Conservation (phyloP, 2,329 filamentous ascomycete genomes). For the Alternaria ethzedia region DNA sequence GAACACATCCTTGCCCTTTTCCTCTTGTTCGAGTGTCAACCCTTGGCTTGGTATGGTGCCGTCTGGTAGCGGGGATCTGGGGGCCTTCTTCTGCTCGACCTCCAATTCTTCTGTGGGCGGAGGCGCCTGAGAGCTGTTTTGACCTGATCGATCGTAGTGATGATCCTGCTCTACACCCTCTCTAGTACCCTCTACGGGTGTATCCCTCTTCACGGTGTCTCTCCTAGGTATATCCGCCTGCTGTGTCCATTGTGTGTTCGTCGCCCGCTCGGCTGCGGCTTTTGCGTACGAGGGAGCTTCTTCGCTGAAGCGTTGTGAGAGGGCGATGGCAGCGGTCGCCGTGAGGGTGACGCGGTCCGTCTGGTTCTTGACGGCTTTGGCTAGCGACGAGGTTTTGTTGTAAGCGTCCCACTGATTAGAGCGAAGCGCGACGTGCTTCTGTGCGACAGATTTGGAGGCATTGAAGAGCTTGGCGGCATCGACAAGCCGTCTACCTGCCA, state of each 20-base stretch:
- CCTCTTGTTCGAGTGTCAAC: slow-evolving; percentile 34
- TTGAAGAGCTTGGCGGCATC: slow-evolving; percentile 60
- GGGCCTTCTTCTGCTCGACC: slow-evolving; percentile 56
- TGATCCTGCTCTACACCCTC: slow-evolving; percentile 59
- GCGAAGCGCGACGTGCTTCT: slow-evolving; percentile 65
- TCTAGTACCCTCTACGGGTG: slow-evolving; percentile 22
- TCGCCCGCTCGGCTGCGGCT: slow-evolving; percentile 27
- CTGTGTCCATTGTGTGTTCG: slow-evolving; percentile 22
- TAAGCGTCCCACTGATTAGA: slow-evolving; percentile 68
- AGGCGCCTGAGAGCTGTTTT: slow-evolving; percentile 50
- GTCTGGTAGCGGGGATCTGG: slow-evolving; percentile 55
- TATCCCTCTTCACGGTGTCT: slow-evolving; percentile 36
- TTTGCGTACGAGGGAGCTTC: slow-evolving; percentile 45
- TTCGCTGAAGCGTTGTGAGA: slow-evolving; percentile 65
- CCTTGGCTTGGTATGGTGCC: slow-evolving; percentile 56
- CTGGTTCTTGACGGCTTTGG: slow-evolving; percentile 67
- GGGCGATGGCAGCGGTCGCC: slow-evolving; percentile 64
- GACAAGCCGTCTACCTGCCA: slow-evolving; percentile 60
- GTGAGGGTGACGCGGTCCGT: slow-evolving; percentile 67
- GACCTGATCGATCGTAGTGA: slow-evolving; percentile 54
- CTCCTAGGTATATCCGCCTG: slow-evolving; percentile 37
- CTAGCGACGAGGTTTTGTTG: slow-evolving; percentile 68
- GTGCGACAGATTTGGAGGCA: slow-evolving; percentile 54
- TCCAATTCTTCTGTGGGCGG: slow-evolving; percentile 49
- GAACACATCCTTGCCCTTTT: slow-evolving; percentile 45